Conservation (phyloP, 1,284 basidiomycete genomes). For the Trichosporon asahii region DNA sequence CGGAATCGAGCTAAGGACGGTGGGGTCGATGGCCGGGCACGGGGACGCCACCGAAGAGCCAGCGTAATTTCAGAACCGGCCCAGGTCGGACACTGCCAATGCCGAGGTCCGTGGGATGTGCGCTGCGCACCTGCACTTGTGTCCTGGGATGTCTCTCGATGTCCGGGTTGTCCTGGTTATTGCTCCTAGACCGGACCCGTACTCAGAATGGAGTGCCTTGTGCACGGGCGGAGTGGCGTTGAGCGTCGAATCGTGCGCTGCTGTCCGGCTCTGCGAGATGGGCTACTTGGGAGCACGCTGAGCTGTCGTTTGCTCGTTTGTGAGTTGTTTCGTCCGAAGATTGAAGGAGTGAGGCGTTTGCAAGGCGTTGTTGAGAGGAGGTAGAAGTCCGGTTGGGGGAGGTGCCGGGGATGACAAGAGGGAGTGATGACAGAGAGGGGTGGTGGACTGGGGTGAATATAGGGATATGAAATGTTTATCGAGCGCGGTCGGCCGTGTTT, state of each 20-base stretch:
- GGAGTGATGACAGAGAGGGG: too few relatives aligned
- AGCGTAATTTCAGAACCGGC: slow-evolving; percentile 1
- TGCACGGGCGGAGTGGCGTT: not conserved
- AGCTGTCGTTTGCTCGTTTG: not conserved
- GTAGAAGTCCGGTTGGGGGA: not conserved
- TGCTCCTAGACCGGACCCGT: not conserved
- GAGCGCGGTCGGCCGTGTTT: not conserved
- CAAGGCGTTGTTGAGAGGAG: too few relatives aligned
- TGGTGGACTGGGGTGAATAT: not conserved
- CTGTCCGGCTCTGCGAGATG: not conserved
- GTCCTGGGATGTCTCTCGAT: not conserved
- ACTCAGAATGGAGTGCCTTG: not conserved
- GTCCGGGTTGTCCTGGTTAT: not conserved
- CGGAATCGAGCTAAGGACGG: not conserved
- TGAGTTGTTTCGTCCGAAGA: too few relatives aligned
- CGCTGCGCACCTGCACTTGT: not conserved
- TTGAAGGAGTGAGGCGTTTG: too few relatives aligned
- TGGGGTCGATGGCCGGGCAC: not conserved
- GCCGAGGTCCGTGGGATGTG: slow-evolving; percentile 1
- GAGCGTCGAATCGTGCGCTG: not conserved
- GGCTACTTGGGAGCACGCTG: not conserved
- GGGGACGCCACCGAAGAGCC: not conserved
- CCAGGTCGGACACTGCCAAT: not conserved
- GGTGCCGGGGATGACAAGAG: too few relatives aligned
- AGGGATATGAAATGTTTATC: not conserved